phyloP scores from a whole-genome alignment of 495 filamentous ascomycete species.

The Pyrenula massariospora region DNA sequence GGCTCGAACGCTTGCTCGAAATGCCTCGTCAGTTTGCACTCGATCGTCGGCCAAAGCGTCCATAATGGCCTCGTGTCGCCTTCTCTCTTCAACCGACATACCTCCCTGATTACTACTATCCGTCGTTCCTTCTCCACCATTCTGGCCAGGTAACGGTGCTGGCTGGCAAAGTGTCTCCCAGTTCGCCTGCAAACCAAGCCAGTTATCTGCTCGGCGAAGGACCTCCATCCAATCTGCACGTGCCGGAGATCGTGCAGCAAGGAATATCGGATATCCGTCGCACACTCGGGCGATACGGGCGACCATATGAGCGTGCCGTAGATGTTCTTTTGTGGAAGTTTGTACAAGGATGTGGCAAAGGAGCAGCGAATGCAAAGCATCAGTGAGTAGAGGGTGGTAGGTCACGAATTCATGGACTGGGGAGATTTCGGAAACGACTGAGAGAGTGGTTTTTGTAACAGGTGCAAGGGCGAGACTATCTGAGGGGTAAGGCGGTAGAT shows the following conservation, averaged over 20 bases:
- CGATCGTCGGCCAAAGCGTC: conserved; percentile 54
- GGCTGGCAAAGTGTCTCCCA: conserved; percentile 67
- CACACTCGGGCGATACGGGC: conserved; percentile 59
- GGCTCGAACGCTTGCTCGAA: conserved; percentile 47
- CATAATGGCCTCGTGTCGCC: conserved; percentile 50
- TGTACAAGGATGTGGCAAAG: conserved; percentile 63
- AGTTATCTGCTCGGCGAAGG: conserved; percentile 50
- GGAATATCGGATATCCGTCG: conserved; percentile 71
- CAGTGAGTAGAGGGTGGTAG: conserved; percentile 66
- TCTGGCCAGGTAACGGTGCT: conserved; percentile 42
- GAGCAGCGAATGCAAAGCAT: conserved; percentile 62
- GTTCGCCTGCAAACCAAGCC: conserved; percentile 44
- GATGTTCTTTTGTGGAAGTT: conserved; percentile 60
- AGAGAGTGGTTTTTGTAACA: conserved; percentile 17
- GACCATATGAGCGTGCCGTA: conserved; percentile 67
- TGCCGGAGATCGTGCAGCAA: conserved; percentile 57
- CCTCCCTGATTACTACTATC: conserved; percentile 14
- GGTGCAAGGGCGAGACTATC: conserved; percentile 15
- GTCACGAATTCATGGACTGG: conserved; percentile 50
- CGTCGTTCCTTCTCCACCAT: conserved; percentile 3
- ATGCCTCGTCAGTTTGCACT: conserved; percentile 50
- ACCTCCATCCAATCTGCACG: conserved; percentile 73
- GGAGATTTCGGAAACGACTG: conserved; percentile 22
- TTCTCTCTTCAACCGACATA: conserved; percentile 36
- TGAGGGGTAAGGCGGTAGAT: conserved; percentile 45